Evolutionary conservation across 768 basidiomycete species (phyloP).

Genomic region (Serendipita sp.): DNA sequence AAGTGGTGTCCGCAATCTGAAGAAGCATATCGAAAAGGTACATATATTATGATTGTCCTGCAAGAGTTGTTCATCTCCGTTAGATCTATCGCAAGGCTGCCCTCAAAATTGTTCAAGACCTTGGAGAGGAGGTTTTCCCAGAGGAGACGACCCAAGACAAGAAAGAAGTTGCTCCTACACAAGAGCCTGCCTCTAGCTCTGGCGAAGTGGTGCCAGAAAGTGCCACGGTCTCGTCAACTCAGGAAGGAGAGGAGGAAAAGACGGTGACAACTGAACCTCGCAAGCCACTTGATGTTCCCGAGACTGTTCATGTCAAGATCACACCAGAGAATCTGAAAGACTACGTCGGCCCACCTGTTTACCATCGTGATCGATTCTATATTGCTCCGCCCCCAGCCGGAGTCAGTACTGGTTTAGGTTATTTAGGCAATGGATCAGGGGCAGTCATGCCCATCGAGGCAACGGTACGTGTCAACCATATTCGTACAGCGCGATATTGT

Average conservation of each 20-base stretch:
- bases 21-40: slow-evolving; percentile 98
- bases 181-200: slow-evolving; percentile 29
- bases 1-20: slow-evolving; percentile 89
- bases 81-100: slow-evolving; percentile 97
- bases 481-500: not conserved
- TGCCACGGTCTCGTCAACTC: slow-evolving; percentile 13
- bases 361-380: slow-evolving; percentile 91
- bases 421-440: slow-evolving; percentile 90
- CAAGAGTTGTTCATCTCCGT: not conserved
- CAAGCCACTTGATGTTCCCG: slow-evolving; percentile 67
- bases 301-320: slow-evolving; percentile 62
- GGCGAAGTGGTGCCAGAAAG: slow-evolving; percentile 17
- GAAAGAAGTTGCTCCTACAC: slow-evolving; percentile 37
- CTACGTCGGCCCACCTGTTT: slow-evolving; percentile 90
- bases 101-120: slow-evolving; percentile 73
- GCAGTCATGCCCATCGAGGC: slow-evolving; percentile 97
- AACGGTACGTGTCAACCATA: slow-evolving; percentile 36
- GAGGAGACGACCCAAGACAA: slow-evolving; percentile 32
- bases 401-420: slow-evolving; percentile 89
- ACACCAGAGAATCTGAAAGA: slow-evolving; percentile 82
- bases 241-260: slow-evolving; percentile 27
- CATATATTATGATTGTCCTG: slow-evolving; percentile 5
- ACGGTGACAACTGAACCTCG: slow-evolving; percentile 61
- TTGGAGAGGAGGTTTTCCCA: slow-evolving; percentile 75
- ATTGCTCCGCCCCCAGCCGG: slow-evolving; percentile 67